phyloP scores from a whole-genome alignment of 2,329 filamentous ascomycete species.

The Fusarium protoensiforme region DNA sequence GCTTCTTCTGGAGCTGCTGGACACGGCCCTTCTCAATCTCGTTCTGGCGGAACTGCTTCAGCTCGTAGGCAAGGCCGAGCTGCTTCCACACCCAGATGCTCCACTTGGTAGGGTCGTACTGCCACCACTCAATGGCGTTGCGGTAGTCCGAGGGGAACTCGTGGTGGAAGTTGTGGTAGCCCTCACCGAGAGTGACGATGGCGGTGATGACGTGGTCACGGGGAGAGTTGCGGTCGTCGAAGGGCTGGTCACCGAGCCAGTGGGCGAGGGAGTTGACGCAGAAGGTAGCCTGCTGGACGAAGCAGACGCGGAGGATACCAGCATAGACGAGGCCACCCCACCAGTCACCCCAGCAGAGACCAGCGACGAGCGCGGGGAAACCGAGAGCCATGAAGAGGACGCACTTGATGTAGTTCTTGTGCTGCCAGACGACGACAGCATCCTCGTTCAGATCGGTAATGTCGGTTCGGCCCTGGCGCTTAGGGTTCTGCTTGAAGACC shows the following conservation, averaged over 20 bases:
- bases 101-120: conserved; percentile 95
- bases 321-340: conserved; percentile 85
- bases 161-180: conserved; percentile 97
- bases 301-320: conserved; percentile 87
- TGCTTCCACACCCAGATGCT: conserved; percentile 87
- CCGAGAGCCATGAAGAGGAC: conserved; percentile 81
- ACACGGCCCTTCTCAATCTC: conserved; percentile 93
- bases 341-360: conserved; percentile 85
- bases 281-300: conserved; percentile 93
- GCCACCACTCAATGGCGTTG: conserved; percentile 90
- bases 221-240: conserved; percentile 91
- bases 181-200: conserved; percentile 85
- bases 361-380: conserved; percentile 80
- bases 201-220: conserved; percentile 90
- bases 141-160: conserved; percentile 95
- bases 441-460: conserved; percentile 91
- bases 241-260: conserved; percentile 92
- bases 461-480: conserved; percentile 87
- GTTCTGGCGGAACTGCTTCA: conserved; percentile 92
- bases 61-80: conserved; percentile 83
- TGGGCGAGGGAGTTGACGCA: conserved; percentile 92
- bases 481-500: conserved; percentile 93
- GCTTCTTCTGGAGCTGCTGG: conserved; percentile 92
- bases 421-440: conserved; percentile 86
- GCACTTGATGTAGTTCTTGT: conserved; percentile 85